Evolutionary conservation across 2,329 filamentous ascomycete species (phyloP), one percentile per base, ranked within the genome.

Genomic region (Cryphonectria nitschkei): DNA sequence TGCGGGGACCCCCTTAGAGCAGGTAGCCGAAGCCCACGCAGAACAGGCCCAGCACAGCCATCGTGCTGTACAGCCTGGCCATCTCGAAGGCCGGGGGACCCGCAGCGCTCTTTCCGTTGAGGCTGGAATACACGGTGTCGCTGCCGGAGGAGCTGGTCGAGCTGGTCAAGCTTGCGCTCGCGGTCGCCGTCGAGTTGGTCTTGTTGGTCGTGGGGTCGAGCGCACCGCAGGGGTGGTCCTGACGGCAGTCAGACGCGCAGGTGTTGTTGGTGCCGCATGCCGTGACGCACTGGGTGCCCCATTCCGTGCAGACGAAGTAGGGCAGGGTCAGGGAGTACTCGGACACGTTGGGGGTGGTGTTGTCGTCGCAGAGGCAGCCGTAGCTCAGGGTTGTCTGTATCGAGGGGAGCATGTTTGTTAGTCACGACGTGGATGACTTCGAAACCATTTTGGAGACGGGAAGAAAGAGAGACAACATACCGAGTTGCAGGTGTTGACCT

Each of bases 261-360:
- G 76, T 73, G 75, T 85, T 85, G 80, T 90, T 84, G 74, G 81
- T 78, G 46, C 81, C 82, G 81, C 92, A 94, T 70, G 73, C 80
- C 2, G 74, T 77, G 16, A 92, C 89, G 79, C 92, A 94, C 81
- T 93, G 88, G 79, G 83, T 89, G 76, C 88, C 90, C 86, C 87
- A 93, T 81, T 92, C 86, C 63, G 85, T 86, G 86, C 93, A 96
- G 76, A 90, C 86, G 82, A 90, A 93, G 86, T 89, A 95, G 46
- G 93, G 93, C 37, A 96, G 84, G 1, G 93, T 95, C 75, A 93
- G 86, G 29, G 90, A 91, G 86, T 92, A 96, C 81, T 95, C 87
- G 77, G 90, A 89, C 65, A 93, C 82, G 81, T 95, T 94, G 75
- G 93, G 93, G 67, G 86, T 82, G 73, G 86, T 79, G 78, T 88